Evolutionary conservation across 257 asterid species (phyloP).

Genomic region (Nicotiana sylvestris): DNA sequence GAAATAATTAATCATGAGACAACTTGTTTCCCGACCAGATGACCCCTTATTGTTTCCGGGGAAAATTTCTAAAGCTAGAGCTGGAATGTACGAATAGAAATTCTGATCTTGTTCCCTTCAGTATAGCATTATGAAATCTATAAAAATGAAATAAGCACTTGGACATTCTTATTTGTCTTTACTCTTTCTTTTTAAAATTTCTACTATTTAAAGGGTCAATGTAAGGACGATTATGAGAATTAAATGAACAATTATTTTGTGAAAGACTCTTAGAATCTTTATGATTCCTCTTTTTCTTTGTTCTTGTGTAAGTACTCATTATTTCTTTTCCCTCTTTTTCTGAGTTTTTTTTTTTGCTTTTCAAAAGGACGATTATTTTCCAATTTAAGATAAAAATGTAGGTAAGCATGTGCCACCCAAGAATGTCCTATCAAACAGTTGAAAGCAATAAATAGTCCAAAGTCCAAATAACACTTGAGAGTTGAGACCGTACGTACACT

Average conservation of each 20-base stretch:
- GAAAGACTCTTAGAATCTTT: background rate
- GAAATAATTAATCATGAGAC: no score
- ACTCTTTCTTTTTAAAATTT: no score
- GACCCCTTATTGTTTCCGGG: background rate
- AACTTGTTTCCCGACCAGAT: no score
- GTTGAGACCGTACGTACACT: background rate
- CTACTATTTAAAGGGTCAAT: no score
- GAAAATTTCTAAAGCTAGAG: background rate
- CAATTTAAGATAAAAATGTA: background rate
- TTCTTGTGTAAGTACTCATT: background rate
- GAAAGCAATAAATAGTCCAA: background rate
- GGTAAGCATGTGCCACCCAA: background rate
- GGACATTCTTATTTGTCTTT: background rate
- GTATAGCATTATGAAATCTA: background rate
- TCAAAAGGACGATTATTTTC: background rate
- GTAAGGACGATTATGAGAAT: no score
- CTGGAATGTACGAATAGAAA: no score
- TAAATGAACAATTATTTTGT: no score
- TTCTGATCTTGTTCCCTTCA: background rate
- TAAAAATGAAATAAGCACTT: no score
- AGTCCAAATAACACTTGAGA: background rate
- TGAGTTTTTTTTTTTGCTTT: no score
- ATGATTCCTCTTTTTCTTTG: background rate
- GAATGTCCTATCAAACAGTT: background rate
- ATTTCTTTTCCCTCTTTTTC: background rate